These are phyloP conservation scores for Cornus suecica DNA, from an alignment of 148 eudicot genomes.

Conservation along the genomic window DNA sequence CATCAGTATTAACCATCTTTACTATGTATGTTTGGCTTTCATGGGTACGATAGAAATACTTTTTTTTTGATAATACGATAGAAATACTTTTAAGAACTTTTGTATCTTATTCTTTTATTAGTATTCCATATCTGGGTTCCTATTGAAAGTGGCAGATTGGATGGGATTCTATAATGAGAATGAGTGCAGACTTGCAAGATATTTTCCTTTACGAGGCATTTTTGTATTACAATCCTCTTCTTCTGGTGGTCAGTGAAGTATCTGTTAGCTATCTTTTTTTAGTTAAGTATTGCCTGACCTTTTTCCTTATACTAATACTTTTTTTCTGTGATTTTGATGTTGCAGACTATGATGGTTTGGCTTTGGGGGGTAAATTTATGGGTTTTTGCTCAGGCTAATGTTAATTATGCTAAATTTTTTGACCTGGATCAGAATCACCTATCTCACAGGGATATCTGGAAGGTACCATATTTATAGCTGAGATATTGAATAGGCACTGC, in stretches of 20 bases:
- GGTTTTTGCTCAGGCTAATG: slow-evolving; percentile 75
- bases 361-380: slow-evolving; percentile 91
- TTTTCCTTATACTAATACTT: slow-evolving; percentile 8
- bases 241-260: slow-evolving; percentile 68
- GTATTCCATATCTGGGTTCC: neutral
- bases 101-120: neutral
- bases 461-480: slow-evolving; percentile 39
- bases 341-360: slow-evolving; percentile 95
- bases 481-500: no score
- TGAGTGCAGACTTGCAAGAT: slow-evolving; percentile 90
- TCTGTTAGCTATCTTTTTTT: neutral
- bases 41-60: no score
- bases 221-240: slow-evolving; percentile 94
- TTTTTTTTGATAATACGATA: neutral
- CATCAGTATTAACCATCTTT: no score
- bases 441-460: slow-evolving; percentile 89
- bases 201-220: slow-evolving; percentile 95
- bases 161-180: slow-evolving; percentile 97
- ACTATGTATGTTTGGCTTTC: no score
- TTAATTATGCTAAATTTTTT: slow-evolving; percentile 82
- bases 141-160: slow-evolving; percentile 55
- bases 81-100: neutral
- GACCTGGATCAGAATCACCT: slow-evolving; percentile 89
- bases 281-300: neutral
- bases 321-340: slow-evolving; percentile 18